A percentile compares a stretch with the other conserved stretches of the same genome.
These are phyloP conservation scores for Fusarium buharicum DNA, from an alignment of 2,329 filamentous ascomycete genomes.

Conservation along the genomic window DNA sequence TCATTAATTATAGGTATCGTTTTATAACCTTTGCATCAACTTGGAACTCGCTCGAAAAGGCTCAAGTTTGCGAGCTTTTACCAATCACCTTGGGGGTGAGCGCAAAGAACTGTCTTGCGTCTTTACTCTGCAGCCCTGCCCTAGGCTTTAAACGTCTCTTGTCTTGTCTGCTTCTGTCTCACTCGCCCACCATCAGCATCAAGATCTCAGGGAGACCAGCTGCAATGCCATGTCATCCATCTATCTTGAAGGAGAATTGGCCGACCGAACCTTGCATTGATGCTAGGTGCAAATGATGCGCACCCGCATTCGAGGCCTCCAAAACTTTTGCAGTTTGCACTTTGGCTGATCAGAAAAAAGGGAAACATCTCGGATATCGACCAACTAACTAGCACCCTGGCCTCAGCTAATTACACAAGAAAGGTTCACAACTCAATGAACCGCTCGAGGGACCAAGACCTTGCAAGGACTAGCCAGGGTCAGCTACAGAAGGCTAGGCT, in stretches of 20 bases:
- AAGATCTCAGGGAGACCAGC: neutral
- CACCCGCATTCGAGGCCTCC: slow-evolving; percentile 24
- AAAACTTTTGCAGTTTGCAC: slow-evolving; percentile 8
- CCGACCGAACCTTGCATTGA: slow-evolving; percentile 4
- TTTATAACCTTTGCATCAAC: neutral
- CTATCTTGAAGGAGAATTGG: slow-evolving; percentile 1
- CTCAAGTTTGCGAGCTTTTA: neutral
- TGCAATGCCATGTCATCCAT: slow-evolving; percentile 39
- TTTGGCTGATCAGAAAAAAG: slow-evolving; percentile 6
- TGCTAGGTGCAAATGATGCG: slow-evolving; percentile 18
- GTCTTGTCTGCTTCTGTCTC: slow-evolving; percentile 22
- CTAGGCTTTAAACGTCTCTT: slow-evolving; percentile 18
- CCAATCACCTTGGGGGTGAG: slow-evolving; percentile 10
- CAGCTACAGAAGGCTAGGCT: slow-evolving; percentile 18
- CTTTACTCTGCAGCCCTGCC: slow-evolving; percentile 26
- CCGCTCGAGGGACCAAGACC: slow-evolving; percentile 26
- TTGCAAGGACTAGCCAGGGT: slow-evolving; percentile 38
- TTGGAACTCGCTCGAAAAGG: slow-evolving; percentile 14
- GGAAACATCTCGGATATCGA: neutral
- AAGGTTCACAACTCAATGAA: slow-evolving; percentile 24
- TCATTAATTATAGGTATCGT: neutral
- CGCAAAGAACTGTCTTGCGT: slow-evolving; percentile 7
- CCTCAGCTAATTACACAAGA: slow-evolving; percentile 14
- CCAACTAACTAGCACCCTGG: neutral
- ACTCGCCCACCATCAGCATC: slow-evolving; percentile 12